Conservation (phyloP, 768 basidiomycete genomes). For the Rhodotorula babjevae region DNA sequence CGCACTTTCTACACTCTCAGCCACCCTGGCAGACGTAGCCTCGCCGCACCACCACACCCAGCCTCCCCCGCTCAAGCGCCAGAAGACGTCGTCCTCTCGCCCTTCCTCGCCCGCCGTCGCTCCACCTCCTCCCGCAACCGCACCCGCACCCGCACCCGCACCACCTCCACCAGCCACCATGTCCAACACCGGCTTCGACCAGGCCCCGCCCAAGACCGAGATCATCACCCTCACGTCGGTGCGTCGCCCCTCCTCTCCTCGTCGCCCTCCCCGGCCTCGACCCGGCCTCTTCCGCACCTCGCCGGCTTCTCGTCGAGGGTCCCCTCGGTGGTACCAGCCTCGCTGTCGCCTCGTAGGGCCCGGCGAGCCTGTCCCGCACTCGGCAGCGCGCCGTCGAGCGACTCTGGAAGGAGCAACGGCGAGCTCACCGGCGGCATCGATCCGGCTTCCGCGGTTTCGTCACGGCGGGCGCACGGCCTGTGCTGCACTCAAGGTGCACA, state of each 20-base stretch:
- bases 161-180: constrained; percentile 6
- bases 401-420: background rate
- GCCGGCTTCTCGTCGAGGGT: too few relatives aligned
- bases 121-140: background rate
- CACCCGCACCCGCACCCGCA: background rate
- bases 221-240: constrained; percentile 37
- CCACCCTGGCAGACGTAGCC: constrained; percentile 1
- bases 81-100: background rate
- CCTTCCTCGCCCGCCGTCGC: background rate
- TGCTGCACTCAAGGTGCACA: too few relatives aligned
- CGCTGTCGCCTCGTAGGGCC: too few relatives aligned
- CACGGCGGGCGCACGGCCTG: too few relatives aligned
- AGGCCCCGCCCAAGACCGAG: constrained; percentile 23
- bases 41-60: background rate
- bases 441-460: background rate
- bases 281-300: too few relatives aligned
- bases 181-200: constrained; percentile 15
- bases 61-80: background rate
- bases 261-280: too few relatives aligned
- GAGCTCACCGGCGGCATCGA: background rate
- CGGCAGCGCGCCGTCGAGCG: too few relatives aligned
- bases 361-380: too few relatives aligned
- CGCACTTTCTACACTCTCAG: too few relatives aligned
- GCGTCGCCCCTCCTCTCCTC: background rate
- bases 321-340: too few relatives aligned